Evolutionary conservation across 306 rosid genomes (phyloP).

Genomic region (Cucurbita moschata): DNA sequence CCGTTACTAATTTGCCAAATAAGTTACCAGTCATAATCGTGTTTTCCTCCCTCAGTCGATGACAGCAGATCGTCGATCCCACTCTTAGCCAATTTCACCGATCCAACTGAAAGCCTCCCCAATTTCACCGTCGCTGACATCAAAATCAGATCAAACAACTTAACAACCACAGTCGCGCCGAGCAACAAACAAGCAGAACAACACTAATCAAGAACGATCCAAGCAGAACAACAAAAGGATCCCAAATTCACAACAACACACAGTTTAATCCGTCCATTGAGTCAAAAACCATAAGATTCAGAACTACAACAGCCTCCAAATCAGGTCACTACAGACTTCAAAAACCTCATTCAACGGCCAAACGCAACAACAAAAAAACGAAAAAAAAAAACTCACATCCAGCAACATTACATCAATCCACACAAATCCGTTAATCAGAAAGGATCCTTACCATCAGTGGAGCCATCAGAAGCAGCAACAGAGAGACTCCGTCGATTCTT

Average conservation of each 20-base stretch:
- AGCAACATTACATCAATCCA: neutral
- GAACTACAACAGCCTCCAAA: neutral
- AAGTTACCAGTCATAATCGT: constrained; percentile 81
- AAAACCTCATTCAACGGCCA: neutral
- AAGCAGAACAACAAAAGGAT: neutral
- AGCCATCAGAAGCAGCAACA: constrained; percentile 62
- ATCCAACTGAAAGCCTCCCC: constrained; percentile 87
- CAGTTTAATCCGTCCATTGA: neutral
- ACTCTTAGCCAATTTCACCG: constrained; percentile 38
- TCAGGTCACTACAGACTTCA: neutral
- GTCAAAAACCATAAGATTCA: neutral
- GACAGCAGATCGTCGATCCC: constrained; percentile 81
- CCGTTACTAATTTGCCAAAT: neutral
- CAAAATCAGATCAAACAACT: neutral
- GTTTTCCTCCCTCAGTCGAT: constrained; percentile 75
- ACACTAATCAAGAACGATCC: neutral
- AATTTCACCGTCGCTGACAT: constrained; percentile 52
- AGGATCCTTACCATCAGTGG: constrained; percentile 51
- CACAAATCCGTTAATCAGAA: neutral
- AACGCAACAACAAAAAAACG: neutral
- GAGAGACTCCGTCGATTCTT: constrained; percentile 62
- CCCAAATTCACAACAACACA: neutral
- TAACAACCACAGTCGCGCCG: neutral
- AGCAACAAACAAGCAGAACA: neutral
- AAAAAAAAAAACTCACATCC: neutral